Evolutionary conservation across 805 yeast species (phyloP), one percentile per base, ranked within the genome.

Genomic region (Kodamaea lidongshanica): DNA sequence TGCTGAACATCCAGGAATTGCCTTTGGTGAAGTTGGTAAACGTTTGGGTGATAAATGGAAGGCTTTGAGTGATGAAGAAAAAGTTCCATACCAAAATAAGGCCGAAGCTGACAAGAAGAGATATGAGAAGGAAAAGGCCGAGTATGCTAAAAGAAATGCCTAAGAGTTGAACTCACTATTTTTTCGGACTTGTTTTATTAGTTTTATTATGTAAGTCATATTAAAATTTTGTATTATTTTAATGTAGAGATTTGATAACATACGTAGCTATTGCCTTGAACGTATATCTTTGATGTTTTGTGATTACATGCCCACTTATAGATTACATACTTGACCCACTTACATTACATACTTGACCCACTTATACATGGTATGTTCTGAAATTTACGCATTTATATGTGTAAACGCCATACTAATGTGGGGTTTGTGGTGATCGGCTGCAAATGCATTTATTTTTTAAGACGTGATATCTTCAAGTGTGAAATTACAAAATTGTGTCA

Each of bases 31-130:
- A 67, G 89, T 92, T 44, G 97, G 97, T 57, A 86, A 81, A 65
- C 61, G 86, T 39, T 77, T 92, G 52, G 98, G 98, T 61, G 96
- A 87, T 63, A 82, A 74, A 65, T 92, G 98, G 98, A 87, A 86
- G 77, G 85, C 88, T 40, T 71, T 92, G 46, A 67, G 71, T 44
- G 78, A 77, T 33, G 88, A 80, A 29, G 94, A 80, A 44, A 92
- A 86, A 70, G 66, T 58, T 46, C 96, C 96, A 41, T 92, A 87
- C 66, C 95, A 86, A 66, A 75, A 74, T 48, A 83, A 86, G 71
- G 97, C 97, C 47, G 92, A 78, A 45, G 80, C 83, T 47, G 98
- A 92, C 71, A 92, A 92, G 77, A 85, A 88, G 74, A 83, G 98
- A 70, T 92, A 92, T 65, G 96, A 89, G 69, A 76, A 81, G 52